These are phyloP conservation scores for Boletus semigastroideus DNA, from an alignment of 1,284 basidiomycete species.

Conservation along the genomic window DNA sequence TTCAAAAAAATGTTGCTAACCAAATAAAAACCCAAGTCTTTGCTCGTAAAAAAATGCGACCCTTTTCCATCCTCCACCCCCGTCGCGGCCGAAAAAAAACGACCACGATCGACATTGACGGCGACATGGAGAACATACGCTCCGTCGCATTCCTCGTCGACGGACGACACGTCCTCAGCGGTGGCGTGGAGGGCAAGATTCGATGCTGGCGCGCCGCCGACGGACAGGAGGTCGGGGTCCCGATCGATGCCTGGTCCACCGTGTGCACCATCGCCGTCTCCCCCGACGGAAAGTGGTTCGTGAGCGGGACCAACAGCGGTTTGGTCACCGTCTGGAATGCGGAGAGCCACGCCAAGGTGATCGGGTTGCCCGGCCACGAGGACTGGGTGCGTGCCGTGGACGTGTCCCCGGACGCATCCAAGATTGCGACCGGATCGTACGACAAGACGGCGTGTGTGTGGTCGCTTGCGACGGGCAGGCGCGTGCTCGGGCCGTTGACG, in stretches of 20 bases:
- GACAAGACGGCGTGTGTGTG: conserved; percentile 11
- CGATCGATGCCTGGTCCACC: background rate
- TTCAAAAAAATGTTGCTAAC: background rate
- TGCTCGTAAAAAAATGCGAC: background rate
- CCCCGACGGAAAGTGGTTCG: conserved; percentile 11
- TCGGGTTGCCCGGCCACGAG: background rate
- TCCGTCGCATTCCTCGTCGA: conserved; percentile 1
- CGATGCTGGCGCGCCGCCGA: conserved; percentile 9
- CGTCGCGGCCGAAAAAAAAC: background rate
- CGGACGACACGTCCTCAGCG: conserved; percentile 3
- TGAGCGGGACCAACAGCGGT: conserved; percentile 4
- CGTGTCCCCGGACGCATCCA: conserved; percentile 8
- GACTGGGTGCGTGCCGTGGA: conserved; percentile 1
- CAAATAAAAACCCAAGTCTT: background rate
- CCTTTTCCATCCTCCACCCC: background rate
- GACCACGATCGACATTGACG: background rate
- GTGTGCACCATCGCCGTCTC: conserved; percentile 7
- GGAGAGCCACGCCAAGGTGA: background rate
- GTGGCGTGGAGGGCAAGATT: background rate
- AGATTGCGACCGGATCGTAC: conserved; percentile 5
- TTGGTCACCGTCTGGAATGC: conserved; percentile 8
- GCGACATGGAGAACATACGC: background rate
- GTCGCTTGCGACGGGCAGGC: background rate
- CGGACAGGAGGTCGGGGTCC: conserved; percentile 1
- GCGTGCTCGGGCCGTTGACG: background rate